Conservation (phyloP, 331 rosid genomes). For the Cydonia oblonga region DNA sequence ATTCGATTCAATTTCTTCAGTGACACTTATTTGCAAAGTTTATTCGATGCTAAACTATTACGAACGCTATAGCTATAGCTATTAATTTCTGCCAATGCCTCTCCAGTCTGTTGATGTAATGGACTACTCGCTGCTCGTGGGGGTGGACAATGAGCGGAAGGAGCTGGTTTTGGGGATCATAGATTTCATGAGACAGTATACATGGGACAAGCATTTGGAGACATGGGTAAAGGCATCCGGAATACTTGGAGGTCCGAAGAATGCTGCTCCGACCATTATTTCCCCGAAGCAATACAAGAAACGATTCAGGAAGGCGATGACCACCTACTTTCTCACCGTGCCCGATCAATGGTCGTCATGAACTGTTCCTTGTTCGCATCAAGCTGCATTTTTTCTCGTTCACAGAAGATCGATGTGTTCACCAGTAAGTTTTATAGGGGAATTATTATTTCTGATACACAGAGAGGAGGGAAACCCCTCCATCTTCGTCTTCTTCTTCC, state of each 20-base stretch:
- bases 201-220: constrained; percentile 99
- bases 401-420: constrained; percentile 10
- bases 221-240: constrained; percentile 97
- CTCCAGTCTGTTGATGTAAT: constrained; percentile 93
- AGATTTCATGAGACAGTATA: constrained; percentile 96
- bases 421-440: background rate
- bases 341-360: constrained; percentile 82
- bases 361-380: background rate
- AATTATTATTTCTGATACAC: background rate
- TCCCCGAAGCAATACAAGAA: constrained; percentile 94
- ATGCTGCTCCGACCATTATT: constrained; percentile 85
- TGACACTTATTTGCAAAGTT: too few relatives aligned
- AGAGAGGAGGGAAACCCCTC: too few relatives aligned
- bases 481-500: background rate
- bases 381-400: constrained; percentile 24
- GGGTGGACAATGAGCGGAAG: constrained; percentile 81
- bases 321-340: constrained; percentile 80
- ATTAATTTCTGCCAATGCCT: background rate
- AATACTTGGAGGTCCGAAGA: constrained; percentile 81
- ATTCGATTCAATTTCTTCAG: too few relatives aligned
- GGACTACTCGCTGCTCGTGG: constrained; percentile 95
- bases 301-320: constrained; percentile 96
- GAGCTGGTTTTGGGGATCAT: constrained; percentile 91
- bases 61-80: background rate
- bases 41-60: background rate